Conservation (phyloP, 805 yeast species). For the Metschnikowia baotianmanensis region DNA sequence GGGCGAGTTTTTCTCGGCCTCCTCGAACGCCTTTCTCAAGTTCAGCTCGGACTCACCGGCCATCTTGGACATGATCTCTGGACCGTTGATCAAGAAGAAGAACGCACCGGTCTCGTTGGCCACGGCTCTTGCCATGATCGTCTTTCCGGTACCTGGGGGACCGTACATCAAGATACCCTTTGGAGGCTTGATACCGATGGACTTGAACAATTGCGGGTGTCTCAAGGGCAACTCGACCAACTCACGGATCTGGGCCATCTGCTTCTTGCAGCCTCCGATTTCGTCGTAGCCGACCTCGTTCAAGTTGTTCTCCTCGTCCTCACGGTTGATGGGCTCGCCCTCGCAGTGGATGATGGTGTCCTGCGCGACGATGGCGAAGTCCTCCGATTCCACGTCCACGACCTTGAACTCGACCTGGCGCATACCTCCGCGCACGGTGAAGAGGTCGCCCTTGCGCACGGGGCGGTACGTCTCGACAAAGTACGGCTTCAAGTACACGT, state of each 20-base stretch:
- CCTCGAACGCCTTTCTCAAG: constrained; percentile 96
- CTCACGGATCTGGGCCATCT: constrained; percentile 99
- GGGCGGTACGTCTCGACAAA: constrained; percentile 99
- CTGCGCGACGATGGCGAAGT: constrained; percentile 96
- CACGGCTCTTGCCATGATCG: constrained; percentile 99
- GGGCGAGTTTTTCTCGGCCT: constrained; percentile 98
- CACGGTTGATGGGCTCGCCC: constrained; percentile 98
- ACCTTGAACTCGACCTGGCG: constrained; percentile 98
- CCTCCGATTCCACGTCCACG: constrained; percentile 97
- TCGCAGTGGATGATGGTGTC: constrained; percentile 98
- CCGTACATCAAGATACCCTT: constrained; percentile 98
- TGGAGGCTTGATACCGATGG: constrained; percentile 98
- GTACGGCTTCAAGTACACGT: constrained; percentile 94
- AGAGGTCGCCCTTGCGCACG: constrained; percentile 94
- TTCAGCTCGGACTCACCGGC: constrained; percentile 99
- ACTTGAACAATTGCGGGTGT: constrained; percentile 97
- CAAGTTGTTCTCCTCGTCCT: constrained; percentile 94
- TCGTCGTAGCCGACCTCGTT: constrained; percentile 98
- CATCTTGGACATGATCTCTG: constrained; percentile 99
- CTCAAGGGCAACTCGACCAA: constrained; percentile 96
- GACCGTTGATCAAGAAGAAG: constrained; percentile 96
- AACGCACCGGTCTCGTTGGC: constrained; percentile 99
- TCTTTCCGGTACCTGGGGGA: constrained; percentile 99
- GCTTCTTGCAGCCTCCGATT: constrained; percentile 98
- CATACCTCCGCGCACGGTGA: constrained; percentile 98